Conservation (phyloP, 495 filamentous ascomycete genomes). For the Penicillium pulvis region DNA sequence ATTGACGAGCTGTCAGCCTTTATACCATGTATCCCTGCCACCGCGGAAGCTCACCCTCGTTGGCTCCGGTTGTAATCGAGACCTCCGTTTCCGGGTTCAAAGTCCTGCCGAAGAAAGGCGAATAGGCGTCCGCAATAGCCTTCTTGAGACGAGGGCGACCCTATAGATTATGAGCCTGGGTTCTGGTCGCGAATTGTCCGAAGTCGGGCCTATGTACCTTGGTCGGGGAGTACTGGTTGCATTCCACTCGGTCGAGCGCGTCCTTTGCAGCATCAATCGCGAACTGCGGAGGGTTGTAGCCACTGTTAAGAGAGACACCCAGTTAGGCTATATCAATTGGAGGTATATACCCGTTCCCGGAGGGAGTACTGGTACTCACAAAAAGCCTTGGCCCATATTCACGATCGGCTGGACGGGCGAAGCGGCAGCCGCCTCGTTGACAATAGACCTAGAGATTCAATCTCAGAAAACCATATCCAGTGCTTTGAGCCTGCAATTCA, state of each 20-base stretch:
- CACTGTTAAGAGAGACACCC: constrained; percentile 43
- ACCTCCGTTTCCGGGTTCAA: constrained; percentile 90
- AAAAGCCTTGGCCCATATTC: constrained; percentile 97
- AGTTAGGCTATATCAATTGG: constrained; percentile 1
- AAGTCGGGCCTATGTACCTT: constrained; percentile 50
- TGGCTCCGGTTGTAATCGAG: constrained; percentile 93
- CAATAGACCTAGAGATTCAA: constrained; percentile 68
- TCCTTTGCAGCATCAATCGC: constrained; percentile 88
- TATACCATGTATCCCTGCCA: background rate
- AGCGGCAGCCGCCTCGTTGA: constrained; percentile 87
- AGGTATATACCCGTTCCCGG: background rate
- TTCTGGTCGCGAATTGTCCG: background rate
- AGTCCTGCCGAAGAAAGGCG: constrained; percentile 75
- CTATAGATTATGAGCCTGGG: constrained; percentile 33
- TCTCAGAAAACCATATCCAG: background rate
- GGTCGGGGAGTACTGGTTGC: constrained; percentile 97
- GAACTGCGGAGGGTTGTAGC: constrained; percentile 93
- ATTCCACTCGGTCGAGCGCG: constrained; percentile 89
- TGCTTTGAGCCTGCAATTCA: background rate
- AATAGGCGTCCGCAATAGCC: constrained; percentile 88
- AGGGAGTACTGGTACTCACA: constrained; percentile 45
- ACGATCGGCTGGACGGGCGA: constrained; percentile 90
- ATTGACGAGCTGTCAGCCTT: background rate
- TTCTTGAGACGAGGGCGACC: constrained; percentile 88
- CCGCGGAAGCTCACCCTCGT: constrained; percentile 64